These are phyloP conservation scores for Clarireedia hainanense DNA, from an alignment of 2,329 filamentous ascomycete genomes.

Conservation along the genomic window DNA sequence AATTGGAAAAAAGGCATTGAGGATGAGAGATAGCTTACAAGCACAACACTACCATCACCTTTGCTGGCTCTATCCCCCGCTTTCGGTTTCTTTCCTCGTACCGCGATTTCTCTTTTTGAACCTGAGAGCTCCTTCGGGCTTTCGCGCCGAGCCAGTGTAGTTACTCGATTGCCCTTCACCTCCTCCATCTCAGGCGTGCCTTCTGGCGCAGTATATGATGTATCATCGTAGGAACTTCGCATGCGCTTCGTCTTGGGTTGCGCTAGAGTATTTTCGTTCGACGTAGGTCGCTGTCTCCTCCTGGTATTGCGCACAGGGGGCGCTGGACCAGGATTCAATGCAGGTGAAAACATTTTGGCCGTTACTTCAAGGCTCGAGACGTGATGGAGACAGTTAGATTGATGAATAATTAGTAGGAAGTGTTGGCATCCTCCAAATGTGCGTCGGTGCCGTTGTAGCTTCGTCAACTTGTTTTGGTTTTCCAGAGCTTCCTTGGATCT, in stretches of 20 bases:
- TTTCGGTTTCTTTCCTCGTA: constrained; percentile 56
- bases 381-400: background rate
- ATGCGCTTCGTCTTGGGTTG: constrained; percentile 59
- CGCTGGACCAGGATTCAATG: constrained; percentile 40
- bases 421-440: constrained; percentile 1
- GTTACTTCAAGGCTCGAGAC: background rate
- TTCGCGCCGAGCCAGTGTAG: constrained; percentile 32
- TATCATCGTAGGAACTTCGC: constrained; percentile 48
- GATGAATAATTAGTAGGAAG: background rate
- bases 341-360: constrained; percentile 50
- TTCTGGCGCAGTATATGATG: constrained; percentile 45
- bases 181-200: constrained; percentile 45
- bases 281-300: constrained; percentile 51
- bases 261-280: constrained; percentile 43
- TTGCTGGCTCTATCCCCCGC: constrained; percentile 59
- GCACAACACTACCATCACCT: constrained; percentile 57
- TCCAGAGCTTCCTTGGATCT: background rate
- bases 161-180: constrained; percentile 43
- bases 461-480: background rate
- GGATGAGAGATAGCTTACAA: constrained; percentile 42
- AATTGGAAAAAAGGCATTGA: background rate
- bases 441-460: background rate
- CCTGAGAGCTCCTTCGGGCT: constrained; percentile 19
- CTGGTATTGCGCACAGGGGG: constrained; percentile 49
- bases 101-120: constrained; percentile 41